A percentile compares a stretch with the other conserved stretches of the same genome.
Evolutionary conservation across 2,329 filamentous ascomycete species (phyloP).

Genomic region (Ophiostoma populinum): DNA sequence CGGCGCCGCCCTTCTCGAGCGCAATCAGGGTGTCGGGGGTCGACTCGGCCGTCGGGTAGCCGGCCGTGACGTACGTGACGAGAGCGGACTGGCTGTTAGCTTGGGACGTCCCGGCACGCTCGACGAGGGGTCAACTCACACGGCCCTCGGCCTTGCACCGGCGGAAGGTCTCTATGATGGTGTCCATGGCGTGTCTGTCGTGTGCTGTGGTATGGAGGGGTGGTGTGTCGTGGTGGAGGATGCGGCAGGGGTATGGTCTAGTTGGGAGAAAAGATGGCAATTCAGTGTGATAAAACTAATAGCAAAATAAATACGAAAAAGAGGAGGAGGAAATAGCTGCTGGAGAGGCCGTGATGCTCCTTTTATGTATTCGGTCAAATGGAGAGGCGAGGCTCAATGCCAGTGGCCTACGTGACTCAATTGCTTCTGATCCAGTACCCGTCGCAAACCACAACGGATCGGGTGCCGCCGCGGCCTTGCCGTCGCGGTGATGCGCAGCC

Average conservation of each 20-base stretch:
- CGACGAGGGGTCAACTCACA: conserved; percentile 19
- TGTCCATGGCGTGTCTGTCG: conserved; percentile 29
- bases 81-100: conserved; percentile 63
- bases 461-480: not conserved
- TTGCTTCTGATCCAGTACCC: not conserved
- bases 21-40: conserved; percentile 72
- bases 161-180: conserved; percentile 39
- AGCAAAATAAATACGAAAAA: not conserved
- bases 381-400: no score
- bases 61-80: conserved; percentile 91
- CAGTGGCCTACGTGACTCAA: no score
- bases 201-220: not conserved
- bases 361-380: no score
- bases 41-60: conserved; percentile 67
- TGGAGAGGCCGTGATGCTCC: no score
- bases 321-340: not conserved
- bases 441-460: not conserved
- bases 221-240: not conserved
- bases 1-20: conserved; percentile 84
- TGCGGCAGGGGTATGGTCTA: not conserved
- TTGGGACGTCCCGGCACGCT: no score
- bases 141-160: conserved; percentile 41
- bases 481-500: not conserved
- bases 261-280: not conserved
- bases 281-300: not conserved